Evolutionary conservation across 148 eudicot species (phyloP).

Genomic region (Spergularia bocconei): DNA sequence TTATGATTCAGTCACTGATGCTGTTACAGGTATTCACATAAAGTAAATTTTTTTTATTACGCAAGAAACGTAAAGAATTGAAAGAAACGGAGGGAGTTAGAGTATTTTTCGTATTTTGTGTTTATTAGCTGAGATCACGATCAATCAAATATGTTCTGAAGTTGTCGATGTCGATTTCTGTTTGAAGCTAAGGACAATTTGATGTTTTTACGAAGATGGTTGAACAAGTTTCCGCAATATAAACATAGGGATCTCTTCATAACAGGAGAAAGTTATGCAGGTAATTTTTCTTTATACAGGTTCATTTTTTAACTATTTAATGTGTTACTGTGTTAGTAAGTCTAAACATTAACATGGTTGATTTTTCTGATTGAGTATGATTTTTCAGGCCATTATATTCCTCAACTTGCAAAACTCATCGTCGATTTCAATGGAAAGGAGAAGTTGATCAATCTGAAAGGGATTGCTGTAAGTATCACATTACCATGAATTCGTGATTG

Average conservation of each 20-base stretch:
- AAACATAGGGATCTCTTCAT: constrained; percentile 62
- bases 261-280: constrained; percentile 99
- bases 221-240: constrained; percentile 80
- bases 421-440: constrained; percentile 57
- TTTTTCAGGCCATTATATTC: constrained; percentile 81
- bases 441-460: constrained; percentile 78
- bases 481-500: constrained; percentile 1
- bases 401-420: constrained; percentile 89
- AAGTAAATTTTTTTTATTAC: background rate
- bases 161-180: constrained; percentile 12
- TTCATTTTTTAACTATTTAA: background rate
- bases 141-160: constrained; percentile 3
- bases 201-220: constrained; percentile 83
- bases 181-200: constrained; percentile 81
- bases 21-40: constrained; percentile 57
- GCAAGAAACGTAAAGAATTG: too few species aligned
- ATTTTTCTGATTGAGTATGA: constrained; percentile 10
- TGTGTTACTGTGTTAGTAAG: too few species aligned
- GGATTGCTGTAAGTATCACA: constrained; percentile 70
- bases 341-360: background rate
- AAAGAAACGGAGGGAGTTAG: too few species aligned
- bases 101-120: too few species aligned
- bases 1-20: constrained; percentile 70
- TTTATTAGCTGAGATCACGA: background rate
- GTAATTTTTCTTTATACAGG: constrained; percentile 28